These are phyloP conservation scores for Aureobasidium vineae DNA, from an alignment of 2,329 filamentous ascomycete species.

Conservation along the genomic window DNA sequence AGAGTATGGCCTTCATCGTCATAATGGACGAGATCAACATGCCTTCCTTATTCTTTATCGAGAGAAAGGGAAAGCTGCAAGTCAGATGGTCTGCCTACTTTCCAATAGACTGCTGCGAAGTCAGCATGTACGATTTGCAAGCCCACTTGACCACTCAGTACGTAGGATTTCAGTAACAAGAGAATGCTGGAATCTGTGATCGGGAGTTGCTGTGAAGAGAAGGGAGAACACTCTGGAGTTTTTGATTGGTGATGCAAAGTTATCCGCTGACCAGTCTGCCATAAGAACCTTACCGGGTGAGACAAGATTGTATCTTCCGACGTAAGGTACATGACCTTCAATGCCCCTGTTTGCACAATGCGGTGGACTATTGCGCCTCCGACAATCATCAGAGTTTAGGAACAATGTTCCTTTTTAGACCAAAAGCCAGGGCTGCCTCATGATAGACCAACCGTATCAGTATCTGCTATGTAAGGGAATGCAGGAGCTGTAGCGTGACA, in stretches of 20 bases:
- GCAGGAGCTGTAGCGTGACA: neutral
- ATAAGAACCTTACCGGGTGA: conserved; percentile 13
- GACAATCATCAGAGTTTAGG: neutral
- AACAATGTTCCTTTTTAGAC: neutral
- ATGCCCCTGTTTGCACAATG: neutral
- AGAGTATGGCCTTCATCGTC: neutral
- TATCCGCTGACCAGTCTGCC: neutral
- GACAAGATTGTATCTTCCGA: conserved; percentile 8
- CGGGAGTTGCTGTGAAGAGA: neutral
- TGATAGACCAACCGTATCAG: neutral
- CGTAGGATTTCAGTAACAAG: neutral
- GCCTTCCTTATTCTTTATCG: neutral
- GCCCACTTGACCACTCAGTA: neutral
- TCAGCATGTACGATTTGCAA: neutral
- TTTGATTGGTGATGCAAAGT: neutral
- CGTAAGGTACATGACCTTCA: neutral
- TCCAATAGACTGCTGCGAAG: conserved; percentile 18
- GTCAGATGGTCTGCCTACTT: conserved; percentile 18
- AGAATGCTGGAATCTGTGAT: neutral
- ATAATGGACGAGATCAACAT: neutral
- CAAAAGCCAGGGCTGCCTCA: neutral
- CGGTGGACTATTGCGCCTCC: neutral
- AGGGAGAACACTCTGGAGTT: neutral
- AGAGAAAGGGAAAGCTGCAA: conserved; percentile 9
- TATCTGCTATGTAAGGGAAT: neutral